Base-by-base conservation (phyloP, 805 yeast genomes). In the Candida adriatica region DNA sequence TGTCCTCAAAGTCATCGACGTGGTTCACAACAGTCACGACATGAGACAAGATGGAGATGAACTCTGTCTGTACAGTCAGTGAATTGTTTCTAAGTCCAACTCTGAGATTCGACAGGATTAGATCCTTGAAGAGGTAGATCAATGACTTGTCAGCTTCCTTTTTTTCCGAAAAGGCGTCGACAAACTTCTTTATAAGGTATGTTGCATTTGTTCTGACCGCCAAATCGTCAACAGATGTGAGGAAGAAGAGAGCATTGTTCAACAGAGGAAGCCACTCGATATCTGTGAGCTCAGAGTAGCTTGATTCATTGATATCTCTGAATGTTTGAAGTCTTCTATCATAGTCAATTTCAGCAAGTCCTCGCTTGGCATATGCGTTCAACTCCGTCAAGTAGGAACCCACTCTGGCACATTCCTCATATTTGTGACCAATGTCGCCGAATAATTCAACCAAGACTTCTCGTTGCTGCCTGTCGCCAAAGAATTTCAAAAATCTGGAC, bases 261-360 rank as follows among this genome's bases (percentile, higher is more conserved):
- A 92, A 35, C 4, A 92, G 47, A 3, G 96, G 96, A 8, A 72
- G 42, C 97, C 97, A 92, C 45, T 85, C 85, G 3, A 56, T 26
- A 1, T 70, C 61, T 0, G 70, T 49, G 3, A 82, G 56, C 0
- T 49, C 37, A 6, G 31, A 8, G 48, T 68, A 83, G 4, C 58
- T 42, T 1, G 52, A 54, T 38, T 84, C 92, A 45, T 75, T 82
- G 31, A 90, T 64, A 13, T 48, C 50, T 33, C 74, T 72, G 53
- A 73, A 90, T 0, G 90, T 84, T 4, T 66, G 61, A 27, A 90
- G 60, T 38, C 95, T 68, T 33, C 70, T 70, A 37, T 77, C 90
- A 53, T 79, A 90, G 56, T 92, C 95, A 26, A 81, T 77, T 41
- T 81, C 87, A 19, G 75, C 77, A 34, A 86, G 58, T 32, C 84